These are phyloP conservation scores for Paecilomyces sp. DNA, from an alignment of 2,329 filamentous ascomycete genomes.

Conservation along the genomic window DNA sequence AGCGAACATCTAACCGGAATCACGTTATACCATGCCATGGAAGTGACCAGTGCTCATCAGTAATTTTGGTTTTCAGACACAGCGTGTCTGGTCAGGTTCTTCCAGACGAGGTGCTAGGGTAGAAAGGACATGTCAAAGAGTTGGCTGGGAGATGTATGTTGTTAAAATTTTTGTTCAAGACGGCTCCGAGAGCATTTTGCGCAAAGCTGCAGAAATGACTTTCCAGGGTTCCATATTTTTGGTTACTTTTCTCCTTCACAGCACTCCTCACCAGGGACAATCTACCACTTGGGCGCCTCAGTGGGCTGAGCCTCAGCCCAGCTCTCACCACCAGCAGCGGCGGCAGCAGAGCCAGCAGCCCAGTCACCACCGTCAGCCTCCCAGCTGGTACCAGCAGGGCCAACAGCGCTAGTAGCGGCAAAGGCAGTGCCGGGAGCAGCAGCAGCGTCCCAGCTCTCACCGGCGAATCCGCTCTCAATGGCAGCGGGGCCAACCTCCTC, in stretches of 20 bases:
- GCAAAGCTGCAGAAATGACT: constrained; percentile 8
- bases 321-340: constrained; percentile 25
- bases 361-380: constrained; percentile 52
- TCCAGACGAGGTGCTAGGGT: constrained; percentile 31
- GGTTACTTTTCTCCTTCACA: constrained; percentile 21
- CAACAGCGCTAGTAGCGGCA: constrained; percentile 63
- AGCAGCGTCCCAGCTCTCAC: constrained; percentile 78
- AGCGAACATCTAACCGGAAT: constrained; percentile 13
- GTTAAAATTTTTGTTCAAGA: constrained; percentile 11
- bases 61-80: constrained; percentile 17
- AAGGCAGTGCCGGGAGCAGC: constrained; percentile 59
- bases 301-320: constrained; percentile 34
- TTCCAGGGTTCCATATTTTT: constrained; percentile 14
- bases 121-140: constrained; percentile 27
- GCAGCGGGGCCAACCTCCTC: constrained; percentile 77
- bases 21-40: constrained; percentile 16
- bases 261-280: constrained; percentile 19
- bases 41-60: constrained; percentile 19
- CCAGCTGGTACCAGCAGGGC: constrained; percentile 53
- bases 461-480: constrained; percentile 70
- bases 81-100: constrained; percentile 14
- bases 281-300: constrained; percentile 34
- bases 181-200: constrained; percentile 7
- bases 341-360: constrained; percentile 40
- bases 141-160: constrained; percentile 13